Conservation (phyloP, 108 stramenopile genomes). For the Fistulifera pelliculosa region DNA sequence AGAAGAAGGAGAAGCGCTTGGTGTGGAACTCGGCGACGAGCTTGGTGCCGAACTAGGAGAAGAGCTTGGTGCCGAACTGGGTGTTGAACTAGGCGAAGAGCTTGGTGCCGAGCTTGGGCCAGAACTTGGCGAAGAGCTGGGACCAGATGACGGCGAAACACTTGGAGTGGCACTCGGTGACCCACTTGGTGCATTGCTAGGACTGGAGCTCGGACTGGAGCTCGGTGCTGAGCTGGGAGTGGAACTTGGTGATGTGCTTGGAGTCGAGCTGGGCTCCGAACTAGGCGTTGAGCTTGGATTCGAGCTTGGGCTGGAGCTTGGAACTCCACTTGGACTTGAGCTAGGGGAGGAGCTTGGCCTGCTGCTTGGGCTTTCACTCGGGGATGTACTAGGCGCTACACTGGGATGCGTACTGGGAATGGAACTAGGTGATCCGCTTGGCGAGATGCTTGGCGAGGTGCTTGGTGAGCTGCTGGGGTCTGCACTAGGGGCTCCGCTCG, state of each 20-base stretch:
- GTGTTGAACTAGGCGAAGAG: conserved; percentile 1
- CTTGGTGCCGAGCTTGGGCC: background rate
- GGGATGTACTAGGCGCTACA: conserved; percentile 1
- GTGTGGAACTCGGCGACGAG: background rate
- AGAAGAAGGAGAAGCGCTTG: conserved; percentile 3
- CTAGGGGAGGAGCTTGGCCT: background rate
- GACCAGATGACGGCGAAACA: too few relatives aligned
- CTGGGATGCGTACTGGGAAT: background rate
- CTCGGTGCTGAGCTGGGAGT: too few relatives aligned
- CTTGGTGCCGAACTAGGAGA: conserved; percentile 2
- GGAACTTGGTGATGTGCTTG: too few relatives aligned
- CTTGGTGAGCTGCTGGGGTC: conserved; percentile 1
- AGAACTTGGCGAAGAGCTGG: too few relatives aligned
- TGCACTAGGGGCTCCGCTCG: background rate
- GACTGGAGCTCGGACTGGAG: too few relatives aligned
- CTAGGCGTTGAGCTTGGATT: background rate
- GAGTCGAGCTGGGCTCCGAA: too few relatives aligned
- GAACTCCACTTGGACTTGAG: background rate
- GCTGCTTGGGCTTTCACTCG: background rate
- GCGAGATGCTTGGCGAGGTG: conserved; percentile 1
- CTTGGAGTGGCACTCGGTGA: too few relatives aligned
- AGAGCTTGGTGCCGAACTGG: background rate
- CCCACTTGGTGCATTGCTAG: too few relatives aligned
- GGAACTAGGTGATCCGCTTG: background rate
- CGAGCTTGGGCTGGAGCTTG: conserved; percentile 2